Evolutionary conservation across 2,329 filamentous ascomycete genomes (phyloP).

Genomic region (Penicillium sp.): DNA sequence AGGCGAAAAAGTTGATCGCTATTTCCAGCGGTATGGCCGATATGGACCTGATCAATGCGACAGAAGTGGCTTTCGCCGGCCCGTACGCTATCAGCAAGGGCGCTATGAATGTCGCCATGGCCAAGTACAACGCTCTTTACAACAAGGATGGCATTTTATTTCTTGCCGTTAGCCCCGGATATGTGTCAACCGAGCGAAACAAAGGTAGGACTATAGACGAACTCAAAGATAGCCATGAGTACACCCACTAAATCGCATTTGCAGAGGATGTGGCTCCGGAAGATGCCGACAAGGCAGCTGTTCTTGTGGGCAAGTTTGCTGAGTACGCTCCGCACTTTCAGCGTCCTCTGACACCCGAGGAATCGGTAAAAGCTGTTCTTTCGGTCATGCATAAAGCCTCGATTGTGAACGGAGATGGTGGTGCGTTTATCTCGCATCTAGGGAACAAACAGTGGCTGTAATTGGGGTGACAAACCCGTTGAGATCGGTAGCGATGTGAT

Average conservation of each 20-base stretch:
- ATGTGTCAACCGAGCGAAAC: conserved; percentile 45
- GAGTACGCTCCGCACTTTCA: conserved; percentile 5
- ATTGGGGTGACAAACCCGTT: neutral
- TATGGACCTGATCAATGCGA: conserved; percentile 41
- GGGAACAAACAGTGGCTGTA: conserved; percentile 8
- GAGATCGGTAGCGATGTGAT: no score
- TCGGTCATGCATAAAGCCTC: conserved; percentile 1
- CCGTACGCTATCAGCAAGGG: conserved; percentile 54
- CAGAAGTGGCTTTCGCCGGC: conserved; percentile 34
- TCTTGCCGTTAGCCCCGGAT: conserved; percentile 52
- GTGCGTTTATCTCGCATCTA: conserved; percentile 7
- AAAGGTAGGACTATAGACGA: neutral
- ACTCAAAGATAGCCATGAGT: neutral
- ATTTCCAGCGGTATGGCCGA: conserved; percentile 54
- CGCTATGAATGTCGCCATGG: conserved; percentile 53
- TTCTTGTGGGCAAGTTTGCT: neutral
- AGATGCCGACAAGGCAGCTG: neutral
- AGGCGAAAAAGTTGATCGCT: conserved; percentile 55
- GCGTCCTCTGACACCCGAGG: neutral
- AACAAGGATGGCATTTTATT: conserved; percentile 54
- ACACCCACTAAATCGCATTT: neutral
- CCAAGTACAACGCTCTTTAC: conserved; percentile 55
- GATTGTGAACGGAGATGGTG: conserved; percentile 2
- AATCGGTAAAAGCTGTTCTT: neutral
- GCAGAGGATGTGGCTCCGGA: neutral